Base-by-base conservation (phyloP, 1,284 basidiomycete genomes). In the Ganoderma meredithae region DNA sequence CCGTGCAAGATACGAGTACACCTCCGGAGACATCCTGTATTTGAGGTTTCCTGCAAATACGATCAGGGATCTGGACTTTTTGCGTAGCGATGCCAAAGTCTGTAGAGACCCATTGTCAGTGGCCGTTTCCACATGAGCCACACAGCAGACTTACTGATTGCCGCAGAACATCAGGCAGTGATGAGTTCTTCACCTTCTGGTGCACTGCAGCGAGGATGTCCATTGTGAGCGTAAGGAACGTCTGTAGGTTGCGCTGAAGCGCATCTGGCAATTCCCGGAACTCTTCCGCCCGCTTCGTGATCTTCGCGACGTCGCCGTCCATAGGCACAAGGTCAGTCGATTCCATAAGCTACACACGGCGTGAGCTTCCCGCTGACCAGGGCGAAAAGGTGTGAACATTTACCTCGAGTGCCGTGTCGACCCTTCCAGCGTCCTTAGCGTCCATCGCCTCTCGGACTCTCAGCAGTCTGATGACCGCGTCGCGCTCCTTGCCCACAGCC, bases 221-320 rank as follows among this genome's bases (percentile, higher is more conserved):
- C 97, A 99, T 99, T n/a, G 94, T 93, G 64, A 97, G 88, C 36
- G 95, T 89, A 47, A 99, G 86, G 77, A 98, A 94, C 5, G 90
- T 89, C 76, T 96, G 95, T 77, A 99, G 83, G 81, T 98, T 99
- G 71, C 93, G 88, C 72, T 97, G 94, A 74, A 99, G 84, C 5
- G 93, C 88, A 76, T 98, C 96, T 67, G 98, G 92, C 49, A 91
- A 78, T 68, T 94, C 89, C 78, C 93, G 93, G 83, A 98, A 97
- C 75, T 96, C 94, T 76, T 98, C 95, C 6, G 96, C 94, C 67
- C 93, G 89, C 66, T 92, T 87, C 41, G 95, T 95, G 75, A 97
- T 96, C 76, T 91, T 90, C 15, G 91, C 88, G 8, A 97, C 88
- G 74, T 99, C 97, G 13, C 90, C 91, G 69, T 93, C 90, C 64